These are phyloP conservation scores for Lactarius pseudohatsudake DNA, from an alignment of 768 basidiomycete genomes.

Conservation along the genomic window DNA sequence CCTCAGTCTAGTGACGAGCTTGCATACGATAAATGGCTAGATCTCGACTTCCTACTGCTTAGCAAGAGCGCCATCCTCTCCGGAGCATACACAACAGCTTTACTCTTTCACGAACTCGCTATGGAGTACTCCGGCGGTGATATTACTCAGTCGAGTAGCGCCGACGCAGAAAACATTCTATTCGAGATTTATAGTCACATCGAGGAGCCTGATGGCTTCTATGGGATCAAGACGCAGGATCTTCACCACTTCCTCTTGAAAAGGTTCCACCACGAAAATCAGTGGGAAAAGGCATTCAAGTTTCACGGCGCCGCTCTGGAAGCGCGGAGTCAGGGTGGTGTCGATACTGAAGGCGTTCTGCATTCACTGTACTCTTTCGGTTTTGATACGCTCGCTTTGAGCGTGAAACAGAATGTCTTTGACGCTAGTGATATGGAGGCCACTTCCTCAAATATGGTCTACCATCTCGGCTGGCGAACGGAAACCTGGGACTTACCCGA, in stretches of 20 bases:
- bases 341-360: conserved; percentile 63
- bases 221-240: conserved; percentile 82
- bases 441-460: conserved; percentile 53
- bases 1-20: conserved; percentile 39
- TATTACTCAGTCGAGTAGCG: conserved; percentile 34
- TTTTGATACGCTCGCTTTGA: conserved; percentile 83
- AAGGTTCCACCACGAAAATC: conserved; percentile 88
- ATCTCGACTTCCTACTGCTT: conserved; percentile 69
- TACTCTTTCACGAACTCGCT: conserved; percentile 86
- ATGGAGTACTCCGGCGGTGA: conserved; percentile 44
- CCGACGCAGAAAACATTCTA: conserved; percentile 62
- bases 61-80: conserved; percentile 71
- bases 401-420: conserved; percentile 51
- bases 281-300: conserved; percentile 89
- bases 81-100: conserved; percentile 84
- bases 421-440: conserved; percentile 35
- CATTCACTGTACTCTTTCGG: conserved; percentile 87
- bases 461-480: conserved; percentile 90
- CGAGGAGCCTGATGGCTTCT: conserved; percentile 98
- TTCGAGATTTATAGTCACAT: conserved; percentile 94
- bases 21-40: conserved; percentile 80
- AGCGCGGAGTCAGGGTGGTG: conserved; percentile 45
- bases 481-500: conserved; percentile 94
- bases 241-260: conserved; percentile 78
- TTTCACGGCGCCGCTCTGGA: conserved; percentile 88